These are phyloP conservation scores for Entomortierella chlamydospora DNA, from an alignment of 192 early-diverging fungal species.

Conservation along the genomic window DNA sequence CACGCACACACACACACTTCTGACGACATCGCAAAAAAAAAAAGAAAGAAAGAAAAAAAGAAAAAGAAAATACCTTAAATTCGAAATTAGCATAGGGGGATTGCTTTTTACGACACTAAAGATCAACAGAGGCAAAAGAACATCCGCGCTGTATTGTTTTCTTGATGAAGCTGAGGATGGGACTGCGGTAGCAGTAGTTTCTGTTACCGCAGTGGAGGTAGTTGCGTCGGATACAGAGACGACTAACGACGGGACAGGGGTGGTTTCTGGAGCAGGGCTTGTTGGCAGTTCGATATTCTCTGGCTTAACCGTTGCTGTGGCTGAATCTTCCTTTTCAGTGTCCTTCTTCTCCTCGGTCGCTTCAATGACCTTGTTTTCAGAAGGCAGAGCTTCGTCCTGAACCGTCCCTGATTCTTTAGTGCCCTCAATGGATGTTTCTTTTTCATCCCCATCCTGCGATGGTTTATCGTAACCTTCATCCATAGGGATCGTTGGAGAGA, in stretches of 20 bases:
- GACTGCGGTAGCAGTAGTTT: neutral
- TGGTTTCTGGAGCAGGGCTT: slow-evolving; percentile 9
- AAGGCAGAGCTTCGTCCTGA: neutral
- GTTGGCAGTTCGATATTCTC: slow-evolving; percentile 18
- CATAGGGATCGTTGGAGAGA: slow-evolving; percentile 33
- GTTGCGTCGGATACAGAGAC: neutral
- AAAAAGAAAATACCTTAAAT: slow-evolving; percentile 60
- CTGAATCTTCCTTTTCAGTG: neutral
- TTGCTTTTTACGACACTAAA: slow-evolving; percentile 75
- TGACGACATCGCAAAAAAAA: too few relatives aligned
- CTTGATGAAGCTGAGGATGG: neutral
- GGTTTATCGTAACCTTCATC: slow-evolving; percentile 39
- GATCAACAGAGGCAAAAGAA: slow-evolving; percentile 75
- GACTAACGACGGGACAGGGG: neutral
- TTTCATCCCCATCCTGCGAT: neutral
- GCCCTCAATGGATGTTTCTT: neutral
- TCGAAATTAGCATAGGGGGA: slow-evolving; percentile 76
- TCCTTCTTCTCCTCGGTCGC: neutral
- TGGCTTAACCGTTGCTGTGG: neutral
- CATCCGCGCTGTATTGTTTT: slow-evolving; percentile 65
- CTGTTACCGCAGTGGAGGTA: neutral
- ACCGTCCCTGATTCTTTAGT: neutral
- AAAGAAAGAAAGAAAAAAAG: neutral
- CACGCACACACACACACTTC: too few relatives aligned
- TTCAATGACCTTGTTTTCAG: neutral